Evolutionary conservation across 73 alveolate species (phyloP), one percentile per base, ranked within the genome.

Genomic region (Paramecium sonneborni): DNA sequence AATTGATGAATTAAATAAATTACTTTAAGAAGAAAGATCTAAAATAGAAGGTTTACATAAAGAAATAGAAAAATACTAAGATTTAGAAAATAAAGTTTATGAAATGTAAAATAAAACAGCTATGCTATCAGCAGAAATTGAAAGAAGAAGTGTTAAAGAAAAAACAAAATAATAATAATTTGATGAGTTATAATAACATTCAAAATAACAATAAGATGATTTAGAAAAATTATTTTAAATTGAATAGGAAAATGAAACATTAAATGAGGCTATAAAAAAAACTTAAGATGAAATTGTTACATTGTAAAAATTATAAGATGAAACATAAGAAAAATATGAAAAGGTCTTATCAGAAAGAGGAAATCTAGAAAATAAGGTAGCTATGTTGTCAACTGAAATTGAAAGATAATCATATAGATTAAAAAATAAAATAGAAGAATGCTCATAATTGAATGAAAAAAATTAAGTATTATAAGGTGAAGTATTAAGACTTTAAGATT

Each of bases 351-450:
- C 84, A 11, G 84, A 62, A n/a, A 62, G 84, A 62, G 84, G 84
- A 26, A 62, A 62, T 62, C 11, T 62, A 26, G 84, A 62, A 62
- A 62, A 62, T 62, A 72, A 72, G 11, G 57, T 72, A 9, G 86
- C 86, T 35, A 72, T 72, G 86, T 18, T 72, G 7, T 72, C 86
- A 72, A 72, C 86, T 28, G 86, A 72, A 72, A 72, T 72, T 0
- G 86, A 72, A 15, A 72, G 86, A 72, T 72, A 35, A 6, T 34
- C 55, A 2, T 72, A 72, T 72, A 30, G 57, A 21, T 38, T 72
- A 15, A 72, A 72, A 41, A 72, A 72, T 72, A 72, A 72, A 72
- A 35, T 30, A 34, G 86, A 72, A 34, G 86, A 72, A 35, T 72
- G 86, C 14, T 72, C 86, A 28, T 35, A 72, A 72, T 15, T 72